phyloP scores from a whole-genome alignment of 441 rosid species.

The Syzygium syzygioides region DNA sequence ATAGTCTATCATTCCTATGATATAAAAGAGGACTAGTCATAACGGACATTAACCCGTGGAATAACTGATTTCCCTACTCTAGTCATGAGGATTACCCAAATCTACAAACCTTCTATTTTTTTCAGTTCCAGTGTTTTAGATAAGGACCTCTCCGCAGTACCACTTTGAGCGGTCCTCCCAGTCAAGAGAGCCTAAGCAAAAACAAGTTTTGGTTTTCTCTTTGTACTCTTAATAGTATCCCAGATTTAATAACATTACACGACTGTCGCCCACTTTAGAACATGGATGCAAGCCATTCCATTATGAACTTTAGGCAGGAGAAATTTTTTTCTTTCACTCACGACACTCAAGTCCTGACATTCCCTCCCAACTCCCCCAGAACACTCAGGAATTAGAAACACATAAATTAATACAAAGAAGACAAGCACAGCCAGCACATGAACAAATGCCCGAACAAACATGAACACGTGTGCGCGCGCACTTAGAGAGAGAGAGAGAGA shows the following conservation, averaged over 20 bases:
- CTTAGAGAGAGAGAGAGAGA: not conserved
- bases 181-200: not conserved
- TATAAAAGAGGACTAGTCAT: not conserved
- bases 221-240: not conserved
- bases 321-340: not conserved
- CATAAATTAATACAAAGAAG: not conserved
- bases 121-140: not conserved
- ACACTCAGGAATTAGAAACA: not conserved
- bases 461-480: not conserved
- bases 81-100: not conserved
- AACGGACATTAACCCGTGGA: not conserved
- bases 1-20: not conserved
- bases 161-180: not conserved
- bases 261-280: not conserved
- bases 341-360: not conserved
- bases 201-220: not conserved
- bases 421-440: not conserved
- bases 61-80: not conserved
- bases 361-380: not conserved
- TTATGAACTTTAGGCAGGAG: not conserved
- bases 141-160: not conserved
- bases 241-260: not conserved
- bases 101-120: not conserved
- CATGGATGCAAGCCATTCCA: not conserved
- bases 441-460: not conserved